phyloP scores from a whole-genome alignment of 306 rosid species.

The Hylodesmum podocarpum region DNA sequence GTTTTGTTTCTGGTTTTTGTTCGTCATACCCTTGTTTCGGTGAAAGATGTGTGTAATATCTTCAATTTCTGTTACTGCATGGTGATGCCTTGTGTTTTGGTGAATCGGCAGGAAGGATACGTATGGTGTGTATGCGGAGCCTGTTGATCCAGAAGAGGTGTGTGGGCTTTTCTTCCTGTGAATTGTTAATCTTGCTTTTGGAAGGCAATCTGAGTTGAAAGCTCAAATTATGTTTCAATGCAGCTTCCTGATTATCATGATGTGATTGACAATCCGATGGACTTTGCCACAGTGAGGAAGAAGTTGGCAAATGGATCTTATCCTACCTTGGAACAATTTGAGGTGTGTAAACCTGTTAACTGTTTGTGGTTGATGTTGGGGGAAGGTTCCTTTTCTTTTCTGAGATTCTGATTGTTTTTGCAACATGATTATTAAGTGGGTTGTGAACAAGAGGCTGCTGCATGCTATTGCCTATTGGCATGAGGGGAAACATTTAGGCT shows the following conservation, averaged over 20 bases:
- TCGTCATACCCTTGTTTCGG: background rate
- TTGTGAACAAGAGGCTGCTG: background rate
- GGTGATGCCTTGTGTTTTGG: slow-evolving; percentile 6
- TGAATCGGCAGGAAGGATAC: slow-evolving; percentile 89
- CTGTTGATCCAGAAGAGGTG: slow-evolving; percentile 99
- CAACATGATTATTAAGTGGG: background rate
- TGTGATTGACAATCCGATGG: slow-evolving; percentile 94
- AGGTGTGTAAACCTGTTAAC: slow-evolving; percentile 55
- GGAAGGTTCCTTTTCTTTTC: background rate
- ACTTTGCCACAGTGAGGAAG: slow-evolving; percentile 88
- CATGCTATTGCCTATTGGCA: background rate
- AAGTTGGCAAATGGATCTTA: slow-evolving; percentile 77
- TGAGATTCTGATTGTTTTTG: slow-evolving; percentile 23
- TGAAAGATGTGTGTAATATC: background rate
- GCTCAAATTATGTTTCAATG: slow-evolving; percentile 36
- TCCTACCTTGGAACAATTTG: slow-evolving; percentile 79
- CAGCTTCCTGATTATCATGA: slow-evolving; percentile 98
- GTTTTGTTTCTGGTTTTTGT: background rate
- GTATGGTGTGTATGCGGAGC: slow-evolving; percentile 94
- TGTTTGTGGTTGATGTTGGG: background rate
- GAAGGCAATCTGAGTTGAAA: slow-evolving; percentile 26
- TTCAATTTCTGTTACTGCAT: background rate
- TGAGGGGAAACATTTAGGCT: background rate
- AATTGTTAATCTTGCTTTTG: slow-evolving; percentile 23
- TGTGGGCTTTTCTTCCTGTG: slow-evolving; percentile 12